Evolutionary conservation across 805 yeast genomes (phyloP), one percentile per base, ranked within the genome.

Genomic region (Candida ortonii): DNA sequence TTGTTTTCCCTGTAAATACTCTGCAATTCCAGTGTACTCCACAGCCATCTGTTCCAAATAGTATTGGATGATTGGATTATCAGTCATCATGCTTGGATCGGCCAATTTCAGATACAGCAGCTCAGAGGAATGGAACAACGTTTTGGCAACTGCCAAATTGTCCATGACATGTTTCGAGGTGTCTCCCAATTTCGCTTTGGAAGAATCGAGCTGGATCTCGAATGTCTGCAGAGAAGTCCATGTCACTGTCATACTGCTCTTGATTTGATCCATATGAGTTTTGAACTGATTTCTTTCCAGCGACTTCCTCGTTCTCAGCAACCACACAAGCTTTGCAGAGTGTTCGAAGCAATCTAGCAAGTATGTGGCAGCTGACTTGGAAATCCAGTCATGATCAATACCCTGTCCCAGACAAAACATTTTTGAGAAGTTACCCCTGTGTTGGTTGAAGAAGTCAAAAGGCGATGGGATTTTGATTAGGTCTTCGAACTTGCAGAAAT

Each of bases 381-480:
- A 31, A 16, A 28, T 29, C 39, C 39, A 38, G 15, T 22, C 28
- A 5, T 19, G 23, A 10, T 15, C 31, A n/a, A 22, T 23, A 10
- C n/a, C n/a, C 9, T n/a, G 4, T 3, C 30, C 28, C n/a, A 29
- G 15, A 9, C 16, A 44, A 30, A 22, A 38, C 19, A 24, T 42
- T 25, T 13, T 19, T 13, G 21, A 37, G 33, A 36, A 45, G 30
- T 16, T 45, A 42, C 2, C 41, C 20, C 59, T 57, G 31, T 65
- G 51, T 10, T 55, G 50, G 34, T 57, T 55, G 29, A 57, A 55
- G 3, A 59, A 57, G 23, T 45, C 46, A 39, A 62, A 69, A 4
- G 78, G 77, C 16, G 67, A 59, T 1, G 74, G 72, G 8, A 70
- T 34, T 1, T 51, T 48, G 17, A 38, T 27, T 40, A 60, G 33